Evolutionary conservation across 2,329 filamentous ascomycete species (phyloP).

Genomic region (Phialocephala subalpina): DNA sequence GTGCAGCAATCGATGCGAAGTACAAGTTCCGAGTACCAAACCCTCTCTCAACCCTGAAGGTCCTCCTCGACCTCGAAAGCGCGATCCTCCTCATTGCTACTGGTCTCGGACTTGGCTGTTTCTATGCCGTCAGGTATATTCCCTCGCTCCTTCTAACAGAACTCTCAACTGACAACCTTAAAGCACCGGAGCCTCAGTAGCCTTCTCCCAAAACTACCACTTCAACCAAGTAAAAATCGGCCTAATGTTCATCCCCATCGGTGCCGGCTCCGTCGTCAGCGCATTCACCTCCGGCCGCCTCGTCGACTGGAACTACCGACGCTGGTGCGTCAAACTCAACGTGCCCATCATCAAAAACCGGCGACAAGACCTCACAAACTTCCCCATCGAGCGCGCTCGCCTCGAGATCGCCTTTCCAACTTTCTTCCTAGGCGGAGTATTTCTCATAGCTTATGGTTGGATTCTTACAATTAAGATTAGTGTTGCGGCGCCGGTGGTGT

Average conservation of each 20-base stretch:
- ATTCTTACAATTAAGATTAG: constrained; percentile 51
- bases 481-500: constrained; percentile 55
- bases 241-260: constrained; percentile 31
- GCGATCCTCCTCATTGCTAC: constrained; percentile 58
- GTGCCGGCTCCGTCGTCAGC: constrained; percentile 15
- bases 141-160: neutral
- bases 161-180: neutral
- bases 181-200: constrained; percentile 31
- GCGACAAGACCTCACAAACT: constrained; percentile 55
- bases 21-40: constrained; percentile 45
- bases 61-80: constrained; percentile 53
- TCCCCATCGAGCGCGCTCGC: constrained; percentile 60
- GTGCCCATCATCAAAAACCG: constrained; percentile 61
- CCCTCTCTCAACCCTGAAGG: constrained; percentile 49
- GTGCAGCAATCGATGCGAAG: constrained; percentile 43
- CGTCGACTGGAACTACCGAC: constrained; percentile 70
- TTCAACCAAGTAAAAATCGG: constrained; percentile 46
- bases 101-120: constrained; percentile 59
- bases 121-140: constrained; percentile 51
- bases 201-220: constrained; percentile 47
- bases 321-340: constrained; percentile 61
- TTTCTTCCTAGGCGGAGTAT: constrained; percentile 56
- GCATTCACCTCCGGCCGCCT: constrained; percentile 47
- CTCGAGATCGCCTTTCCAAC: constrained; percentile 59
- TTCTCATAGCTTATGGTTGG: constrained; percentile 61